phyloP scores from a whole-genome alignment of 352 stramenopile genomes.

The Blastocystis sp. region DNA sequence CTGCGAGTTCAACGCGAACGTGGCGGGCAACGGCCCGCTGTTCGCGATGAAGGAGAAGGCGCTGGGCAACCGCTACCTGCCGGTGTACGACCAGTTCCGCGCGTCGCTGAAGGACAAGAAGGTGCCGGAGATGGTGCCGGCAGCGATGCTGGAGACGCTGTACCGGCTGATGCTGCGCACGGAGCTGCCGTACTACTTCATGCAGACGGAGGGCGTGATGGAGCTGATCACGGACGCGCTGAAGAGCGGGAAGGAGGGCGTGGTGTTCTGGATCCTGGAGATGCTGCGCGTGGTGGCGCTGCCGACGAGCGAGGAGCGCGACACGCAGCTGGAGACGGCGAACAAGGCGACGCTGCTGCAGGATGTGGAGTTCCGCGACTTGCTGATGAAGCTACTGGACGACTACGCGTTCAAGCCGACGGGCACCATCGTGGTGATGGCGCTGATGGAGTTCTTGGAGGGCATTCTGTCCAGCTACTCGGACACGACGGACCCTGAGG shows the following conservation, averaged over 20 bases:
- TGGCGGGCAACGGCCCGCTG: slow-evolving; percentile 79
- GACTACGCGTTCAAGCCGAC: slow-evolving; percentile 76
- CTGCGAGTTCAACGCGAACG: slow-evolving; percentile 84
- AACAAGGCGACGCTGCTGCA: slow-evolving; percentile 76
- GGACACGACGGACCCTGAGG: slow-evolving; percentile 79
- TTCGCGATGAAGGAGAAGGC: slow-evolving; percentile 81
- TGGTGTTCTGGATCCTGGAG: slow-evolving; percentile 78
- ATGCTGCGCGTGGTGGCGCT: slow-evolving; percentile 41
- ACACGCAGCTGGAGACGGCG: slow-evolving; percentile 71
- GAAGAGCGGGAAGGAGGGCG: slow-evolving; percentile 79
- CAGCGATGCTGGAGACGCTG: slow-evolving; percentile 79
- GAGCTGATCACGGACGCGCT: slow-evolving; percentile 80
- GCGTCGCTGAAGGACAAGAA: slow-evolving; percentile 77
- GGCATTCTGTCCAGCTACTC: slow-evolving; percentile 81
- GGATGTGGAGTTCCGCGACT: slow-evolving; percentile 68
- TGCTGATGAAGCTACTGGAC: slow-evolving; percentile 73
- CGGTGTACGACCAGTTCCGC: slow-evolving; percentile 80
- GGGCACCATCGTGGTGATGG: slow-evolving; percentile 84
- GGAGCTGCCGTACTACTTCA: slow-evolving; percentile 81
- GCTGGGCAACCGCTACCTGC: slow-evolving; percentile 78
- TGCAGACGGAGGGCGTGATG: slow-evolving; percentile 78
- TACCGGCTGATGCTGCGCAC: slow-evolving; percentile 82
- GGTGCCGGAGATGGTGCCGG: slow-evolving; percentile 76
- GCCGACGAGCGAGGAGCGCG: slow-evolving; percentile 73
- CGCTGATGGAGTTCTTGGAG: slow-evolving; percentile 84